phyloP scores from a whole-genome alignment of 768 basidiomycete species.

The Pleurotus sapidus region DNA sequence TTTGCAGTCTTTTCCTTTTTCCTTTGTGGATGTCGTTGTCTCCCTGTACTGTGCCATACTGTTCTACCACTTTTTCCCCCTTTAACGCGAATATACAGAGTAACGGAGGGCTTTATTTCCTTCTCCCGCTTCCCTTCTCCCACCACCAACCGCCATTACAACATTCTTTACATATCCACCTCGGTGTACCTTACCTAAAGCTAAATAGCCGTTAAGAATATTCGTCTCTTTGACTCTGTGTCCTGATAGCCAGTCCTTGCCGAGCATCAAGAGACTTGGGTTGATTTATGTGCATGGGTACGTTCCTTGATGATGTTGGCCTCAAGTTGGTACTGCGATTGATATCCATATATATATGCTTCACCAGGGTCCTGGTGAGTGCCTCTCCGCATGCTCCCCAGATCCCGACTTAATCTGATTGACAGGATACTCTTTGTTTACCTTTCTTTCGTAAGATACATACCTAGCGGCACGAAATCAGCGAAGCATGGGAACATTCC shows the following conservation, averaged over 20 bases:
- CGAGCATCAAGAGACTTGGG: background rate
- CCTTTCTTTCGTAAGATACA: too few species aligned
- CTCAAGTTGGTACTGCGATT: too few species aligned
- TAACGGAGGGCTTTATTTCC: slow-evolving; percentile 1
- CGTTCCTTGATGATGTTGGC: too few species aligned
- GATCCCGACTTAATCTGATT: too few species aligned
- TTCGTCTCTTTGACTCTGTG: too few species aligned
- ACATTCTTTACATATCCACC: background rate
- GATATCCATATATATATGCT: too few species aligned
- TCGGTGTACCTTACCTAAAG: background rate
- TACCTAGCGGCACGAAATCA: background rate
- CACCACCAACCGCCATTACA: background rate
- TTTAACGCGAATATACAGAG: slow-evolving; percentile 8
- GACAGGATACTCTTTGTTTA: too few species aligned
- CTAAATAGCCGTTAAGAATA: too few species aligned
- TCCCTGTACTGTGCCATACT: background rate
- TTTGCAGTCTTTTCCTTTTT: background rate
- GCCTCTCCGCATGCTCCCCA: too few species aligned
- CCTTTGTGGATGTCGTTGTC: slow-evolving; percentile 4
- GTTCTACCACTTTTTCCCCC: background rate
- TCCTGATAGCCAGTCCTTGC: background rate
- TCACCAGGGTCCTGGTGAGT: too few species aligned
- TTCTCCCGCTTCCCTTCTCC: background rate
- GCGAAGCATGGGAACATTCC: background rate
- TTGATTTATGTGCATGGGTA: background rate